Conservation (phyloP, 257 asterid genomes). For the Forsythia suspensa region DNA sequence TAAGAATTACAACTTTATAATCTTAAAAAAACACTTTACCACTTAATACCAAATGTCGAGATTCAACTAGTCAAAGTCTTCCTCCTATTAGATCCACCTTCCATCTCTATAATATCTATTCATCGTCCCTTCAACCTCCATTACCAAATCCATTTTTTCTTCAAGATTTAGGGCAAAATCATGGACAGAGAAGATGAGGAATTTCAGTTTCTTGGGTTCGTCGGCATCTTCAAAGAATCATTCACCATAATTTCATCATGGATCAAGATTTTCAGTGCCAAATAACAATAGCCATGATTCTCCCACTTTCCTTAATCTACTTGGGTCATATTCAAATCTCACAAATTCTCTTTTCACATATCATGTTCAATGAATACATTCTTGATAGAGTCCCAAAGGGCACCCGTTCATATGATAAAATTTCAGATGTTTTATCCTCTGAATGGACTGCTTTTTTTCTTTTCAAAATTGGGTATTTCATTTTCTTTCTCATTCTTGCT, state of each 20-base stretch:
- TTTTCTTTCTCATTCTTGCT: conserved; percentile 58
- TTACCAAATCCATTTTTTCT: not conserved
- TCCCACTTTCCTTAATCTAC: conserved; percentile 79
- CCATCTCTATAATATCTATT: not conserved
- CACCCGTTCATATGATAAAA: conserved; percentile 31
- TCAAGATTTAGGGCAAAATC: not conserved
- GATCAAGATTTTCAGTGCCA: conserved; percentile 62
- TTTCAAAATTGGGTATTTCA: conserved; percentile 64
- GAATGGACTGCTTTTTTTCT: conserved; percentile 50
- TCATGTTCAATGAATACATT: conserved; percentile 43
- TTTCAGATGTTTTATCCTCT: conserved; percentile 45
- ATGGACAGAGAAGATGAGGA: conserved; percentile 91
- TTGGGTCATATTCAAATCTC: conserved; percentile 70
- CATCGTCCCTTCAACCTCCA: not conserved
- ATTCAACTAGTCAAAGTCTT: not conserved
- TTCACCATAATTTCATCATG: conserved; percentile 49
- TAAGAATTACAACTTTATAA: too few species aligned
- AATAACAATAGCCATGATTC: conserved; percentile 48
- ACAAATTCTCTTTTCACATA: conserved; percentile 50
- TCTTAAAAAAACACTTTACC: too few species aligned
- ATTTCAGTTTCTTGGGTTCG: conserved; percentile 69
- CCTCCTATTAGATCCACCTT: not conserved
- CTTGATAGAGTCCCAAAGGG: conserved; percentile 49
- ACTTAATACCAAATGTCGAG: not conserved
- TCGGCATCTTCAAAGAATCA: conserved; percentile 68